Percentiles rank a stretch among this genome's conserved stretches.
Conservation (phyloP, 164 flowering plant species). For the Berberis thunbergii region DNA sequence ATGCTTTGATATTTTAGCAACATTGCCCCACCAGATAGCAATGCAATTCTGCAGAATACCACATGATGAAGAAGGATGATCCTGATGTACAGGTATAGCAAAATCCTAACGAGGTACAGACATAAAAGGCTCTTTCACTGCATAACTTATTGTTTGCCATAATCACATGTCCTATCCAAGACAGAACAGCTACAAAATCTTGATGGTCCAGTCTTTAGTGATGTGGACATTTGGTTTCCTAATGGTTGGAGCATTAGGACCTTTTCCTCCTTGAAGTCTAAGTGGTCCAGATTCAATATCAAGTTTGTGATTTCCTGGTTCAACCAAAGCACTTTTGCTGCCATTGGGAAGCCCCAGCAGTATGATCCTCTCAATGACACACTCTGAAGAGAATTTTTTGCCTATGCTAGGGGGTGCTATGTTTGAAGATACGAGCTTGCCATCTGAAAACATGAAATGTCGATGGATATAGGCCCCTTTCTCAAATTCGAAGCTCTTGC, state of each 20-base stretch:
- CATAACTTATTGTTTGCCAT: background rate
- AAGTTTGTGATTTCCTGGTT: conserved; percentile 47
- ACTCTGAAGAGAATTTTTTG: conserved; percentile 35
- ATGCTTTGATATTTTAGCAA: too few relatives aligned
- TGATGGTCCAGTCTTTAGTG: conserved; percentile 75
- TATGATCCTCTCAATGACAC: conserved; percentile 73
- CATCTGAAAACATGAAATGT: conserved; percentile 62
- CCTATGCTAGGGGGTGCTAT: conserved; percentile 23
- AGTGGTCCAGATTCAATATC: conserved; percentile 68
- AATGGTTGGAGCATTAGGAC: conserved; percentile 39
- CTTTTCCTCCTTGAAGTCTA: conserved; percentile 25
- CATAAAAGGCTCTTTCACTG: background rate
- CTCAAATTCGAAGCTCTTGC: conserved; percentile 77
- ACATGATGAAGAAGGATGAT: too few relatives aligned
- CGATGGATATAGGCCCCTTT: conserved; percentile 85
- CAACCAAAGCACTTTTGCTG: conserved; percentile 50
- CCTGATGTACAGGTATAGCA: too few relatives aligned
- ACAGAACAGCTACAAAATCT: conserved; percentile 34
- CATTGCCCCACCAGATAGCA: too few relatives aligned
- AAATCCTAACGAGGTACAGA: too few relatives aligned
- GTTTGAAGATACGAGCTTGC: conserved; percentile 56
- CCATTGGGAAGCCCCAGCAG: conserved; percentile 48
- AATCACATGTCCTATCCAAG: background rate
- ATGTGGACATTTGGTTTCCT: conserved; percentile 73
- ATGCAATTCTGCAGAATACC: too few relatives aligned